Evolutionary conservation across 2,329 filamentous ascomycete species (phyloP), one percentile per base, ranked within the genome.

Genomic region (Sphaerulina populicola): DNA sequence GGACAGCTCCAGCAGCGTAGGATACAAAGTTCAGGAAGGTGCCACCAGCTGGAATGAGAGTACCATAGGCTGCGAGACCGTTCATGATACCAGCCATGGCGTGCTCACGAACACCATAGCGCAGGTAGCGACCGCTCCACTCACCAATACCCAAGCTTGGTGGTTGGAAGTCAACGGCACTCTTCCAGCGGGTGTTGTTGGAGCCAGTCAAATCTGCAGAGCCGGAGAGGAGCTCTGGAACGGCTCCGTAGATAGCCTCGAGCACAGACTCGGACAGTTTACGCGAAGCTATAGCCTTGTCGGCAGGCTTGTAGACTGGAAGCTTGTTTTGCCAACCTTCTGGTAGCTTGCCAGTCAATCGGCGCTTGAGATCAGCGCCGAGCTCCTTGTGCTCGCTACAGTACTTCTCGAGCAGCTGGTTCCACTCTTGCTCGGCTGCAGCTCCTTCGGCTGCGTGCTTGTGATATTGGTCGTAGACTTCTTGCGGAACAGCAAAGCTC

Each of bases 1-100:
- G 91, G 69, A 97, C 85, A 66, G 93, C 85, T 74, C 93, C 93
- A 60, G 93, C 89, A 62, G 88, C 91, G 72, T 98, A 98, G 23
- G 91, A 97, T 63, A 97, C 89, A 73, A 98, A 98, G 85, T 97
- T 98, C 64, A 98, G 79, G 84, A 98, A 98, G 66, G 93, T 97
- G 74, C 93, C 93, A 61, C 83, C 83, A 63, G 90, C 94, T 63
- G 93, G 93, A 68, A 98, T 85, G 68, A 96, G 78, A 67, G 89
- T 94, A 64, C 93, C 93, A 74, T 97, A 98, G 58, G 90, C 93
- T 59, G 89, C 82, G 54, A 98, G 79, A 76, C 93, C 93, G 79
- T 95, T 95, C 77, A 94, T 86, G 73, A 94, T 88, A 66, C 86
- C 86, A 68, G 86, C 88, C 88, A 94, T 94, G 63, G 74, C 86